A percentile compares a stretch with the other conserved stretches of the same genome.
Evolutionary conservation across 257 asterid species (phyloP).

Genomic region (Nicotiana tomentosiformis): DNA sequence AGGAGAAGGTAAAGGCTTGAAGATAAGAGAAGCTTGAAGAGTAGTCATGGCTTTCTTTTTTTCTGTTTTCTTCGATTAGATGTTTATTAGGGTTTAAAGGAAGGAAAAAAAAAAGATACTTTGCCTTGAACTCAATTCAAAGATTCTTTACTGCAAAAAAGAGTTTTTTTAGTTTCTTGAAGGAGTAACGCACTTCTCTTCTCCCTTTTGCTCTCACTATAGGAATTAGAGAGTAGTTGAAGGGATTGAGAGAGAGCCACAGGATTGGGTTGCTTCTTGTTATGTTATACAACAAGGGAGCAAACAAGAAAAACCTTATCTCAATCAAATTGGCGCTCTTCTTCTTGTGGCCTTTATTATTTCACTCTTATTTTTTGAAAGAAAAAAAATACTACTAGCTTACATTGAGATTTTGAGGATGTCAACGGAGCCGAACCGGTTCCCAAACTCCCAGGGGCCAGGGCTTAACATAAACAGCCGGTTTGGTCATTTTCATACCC

Average conservation of each 20-base stretch:
- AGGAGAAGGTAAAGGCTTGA: constrained; percentile 2
- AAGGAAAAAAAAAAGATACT: background rate
- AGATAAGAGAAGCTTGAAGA: constrained; percentile 10
- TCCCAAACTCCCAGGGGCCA: too few species aligned
- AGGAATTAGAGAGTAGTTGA: background rate
- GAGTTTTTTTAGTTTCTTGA: background rate
- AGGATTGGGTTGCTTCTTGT: background rate
- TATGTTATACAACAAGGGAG: background rate
- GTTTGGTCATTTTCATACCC: background rate
- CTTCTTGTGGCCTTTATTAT: constrained; percentile 8
- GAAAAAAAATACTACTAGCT: background rate
- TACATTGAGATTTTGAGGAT: background rate
- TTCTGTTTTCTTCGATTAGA: background rate
- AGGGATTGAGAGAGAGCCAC: constrained; percentile 7
- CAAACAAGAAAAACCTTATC: constrained; percentile 19
- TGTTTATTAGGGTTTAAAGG: background rate
- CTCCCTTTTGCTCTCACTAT: background rate
- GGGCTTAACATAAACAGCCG: background rate
- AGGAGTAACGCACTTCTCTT: constrained; percentile 6
- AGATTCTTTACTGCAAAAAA: constrained; percentile 2
- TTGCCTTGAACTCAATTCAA: background rate
- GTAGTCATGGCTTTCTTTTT: background rate
- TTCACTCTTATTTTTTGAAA: background rate
- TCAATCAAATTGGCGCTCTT: constrained; percentile 14
- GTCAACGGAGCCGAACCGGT: background rate